Percentiles rank a stretch among this genome's conserved stretches.
Conservation (phyloP, 2,329 filamentous ascomycete species). For the Verticillium nonalfalfae region DNA sequence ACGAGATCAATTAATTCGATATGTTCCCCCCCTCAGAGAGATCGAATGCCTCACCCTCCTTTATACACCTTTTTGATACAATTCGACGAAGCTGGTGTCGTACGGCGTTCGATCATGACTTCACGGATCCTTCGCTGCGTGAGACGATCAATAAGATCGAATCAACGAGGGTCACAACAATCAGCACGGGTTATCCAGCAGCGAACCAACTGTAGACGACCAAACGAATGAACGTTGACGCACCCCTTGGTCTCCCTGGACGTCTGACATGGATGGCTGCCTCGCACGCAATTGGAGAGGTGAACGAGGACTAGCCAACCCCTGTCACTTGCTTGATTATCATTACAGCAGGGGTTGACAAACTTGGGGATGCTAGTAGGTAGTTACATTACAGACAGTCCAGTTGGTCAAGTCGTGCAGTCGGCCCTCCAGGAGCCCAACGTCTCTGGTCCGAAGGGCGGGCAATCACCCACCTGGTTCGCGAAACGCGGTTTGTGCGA, state of each 20-base stretch:
- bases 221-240: background rate
- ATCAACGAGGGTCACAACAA: too few relatives aligned
- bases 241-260: background rate
- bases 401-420: too few relatives aligned
- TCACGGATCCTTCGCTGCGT: too few relatives aligned
- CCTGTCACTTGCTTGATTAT: background rate
- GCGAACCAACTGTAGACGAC: background rate
- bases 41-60: too few relatives aligned
- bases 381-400: background rate
- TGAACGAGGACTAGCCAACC: background rate
- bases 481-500: too few relatives aligned
- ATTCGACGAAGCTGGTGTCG: background rate
- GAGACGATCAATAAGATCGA: too few relatives aligned
- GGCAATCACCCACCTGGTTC: too few relatives aligned
- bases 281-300: background rate
- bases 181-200: too few relatives aligned
- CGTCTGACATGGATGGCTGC: background rate
- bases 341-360: conserved; percentile 2
- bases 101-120: too few relatives aligned
- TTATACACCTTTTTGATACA: too few relatives aligned
- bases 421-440: background rate
- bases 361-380: background rate
- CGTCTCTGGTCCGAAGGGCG: background rate
- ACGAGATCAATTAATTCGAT: background rate
- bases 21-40: too few relatives aligned